phyloP scores from a whole-genome alignment of 805 yeast genomes.

The Wickerhamiella azymoides region DNA sequence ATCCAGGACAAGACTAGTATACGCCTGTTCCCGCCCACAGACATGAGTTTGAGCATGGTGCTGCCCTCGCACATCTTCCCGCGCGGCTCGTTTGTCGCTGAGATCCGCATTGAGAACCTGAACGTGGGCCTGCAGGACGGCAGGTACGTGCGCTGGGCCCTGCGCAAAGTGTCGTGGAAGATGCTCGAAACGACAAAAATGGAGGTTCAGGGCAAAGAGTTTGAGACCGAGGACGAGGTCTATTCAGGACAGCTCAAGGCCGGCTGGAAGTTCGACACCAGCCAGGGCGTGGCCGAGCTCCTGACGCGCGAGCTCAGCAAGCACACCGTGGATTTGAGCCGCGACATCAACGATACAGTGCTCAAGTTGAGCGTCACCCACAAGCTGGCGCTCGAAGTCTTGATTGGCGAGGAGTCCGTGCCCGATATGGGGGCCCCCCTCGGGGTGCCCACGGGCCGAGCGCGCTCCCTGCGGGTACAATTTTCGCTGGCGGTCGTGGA shows the following conservation, averaged over 20 bases:
- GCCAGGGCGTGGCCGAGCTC: slow-evolving; percentile 65
- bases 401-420: slow-evolving; percentile 75
- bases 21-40: slow-evolving; percentile 92
- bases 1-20: slow-evolving; percentile 78
- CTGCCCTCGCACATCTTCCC: slow-evolving; percentile 86
- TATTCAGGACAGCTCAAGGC: slow-evolving; percentile 67
- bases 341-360: slow-evolving; percentile 59
- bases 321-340: slow-evolving; percentile 14
- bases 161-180: slow-evolving; percentile 81
- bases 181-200: slow-evolving; percentile 55
- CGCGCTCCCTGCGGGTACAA: slow-evolving; percentile 89
- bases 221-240: slow-evolving; percentile 60
- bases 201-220: slow-evolving; percentile 4
- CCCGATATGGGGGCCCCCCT: slow-evolving; percentile 20
- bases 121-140: slow-evolving; percentile 10
- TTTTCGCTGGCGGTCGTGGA: slow-evolving; percentile 74
- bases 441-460: slow-evolving; percentile 63
- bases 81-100: slow-evolving; percentile 70
- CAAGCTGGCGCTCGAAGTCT: slow-evolving; percentile 65
- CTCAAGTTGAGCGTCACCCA: slow-evolving; percentile 69
- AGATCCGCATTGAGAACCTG: slow-evolving; percentile 52
- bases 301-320: slow-evolving; percentile 21
- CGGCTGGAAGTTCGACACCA: slow-evolving; percentile 95
- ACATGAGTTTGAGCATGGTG: slow-evolving; percentile 71
- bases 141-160: slow-evolving; percentile 58